Base-by-base conservation (phyloP, 2,329 filamentous ascomycete species). In the Aspergillus fructus region DNA sequence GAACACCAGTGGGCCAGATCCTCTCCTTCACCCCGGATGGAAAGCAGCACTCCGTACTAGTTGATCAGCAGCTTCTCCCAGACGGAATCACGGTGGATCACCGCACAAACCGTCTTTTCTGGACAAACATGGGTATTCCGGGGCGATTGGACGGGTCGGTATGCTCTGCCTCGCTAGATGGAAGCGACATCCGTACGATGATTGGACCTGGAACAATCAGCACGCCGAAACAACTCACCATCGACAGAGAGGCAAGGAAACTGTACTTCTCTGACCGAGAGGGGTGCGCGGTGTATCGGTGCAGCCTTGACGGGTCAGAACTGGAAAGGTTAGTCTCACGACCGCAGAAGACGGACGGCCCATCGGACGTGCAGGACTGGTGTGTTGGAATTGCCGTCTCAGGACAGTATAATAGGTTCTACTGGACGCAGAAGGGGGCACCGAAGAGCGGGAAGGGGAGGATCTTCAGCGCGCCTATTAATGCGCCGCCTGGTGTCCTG, bases 401-500 rank as follows among this genome's bases (percentile, higher is more conserved):
- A 7, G 67, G 71, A 0, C 56, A 64, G 0, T 67, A 68, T 1
- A 76, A 77, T 4, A 77, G 78, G 47, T 73, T 87, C 42, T 86
- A 83, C 71, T 87, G 85, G 84, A 83, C 80, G 0, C 84, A 86
- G 53, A 87, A 87, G 63, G 85, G 85, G 0, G 70, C 75, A 0
- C 76, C 78, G 5, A 87, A 86, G 66, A 76, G 74, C 0, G 70
- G 68, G 3, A 66, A 78, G 39, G 85, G 85, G 0, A 75, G 81
- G 1, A 85, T 87, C 50, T 82, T 84, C 65, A 72, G 77, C 4
- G 83, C 84, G 0, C 66, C 71, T 24, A 72, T 85, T 0, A 65
- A 76, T 0, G 72, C 73, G 0, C 74, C 76, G 0, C 48, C 54
- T 1, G 74, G 74, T 0, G 59, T 71, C 49, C 64, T 64, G n/a